Evolutionary conservation across 2,329 filamentous ascomycete species (phyloP).

Genomic region (Apiospora aurea): DNA sequence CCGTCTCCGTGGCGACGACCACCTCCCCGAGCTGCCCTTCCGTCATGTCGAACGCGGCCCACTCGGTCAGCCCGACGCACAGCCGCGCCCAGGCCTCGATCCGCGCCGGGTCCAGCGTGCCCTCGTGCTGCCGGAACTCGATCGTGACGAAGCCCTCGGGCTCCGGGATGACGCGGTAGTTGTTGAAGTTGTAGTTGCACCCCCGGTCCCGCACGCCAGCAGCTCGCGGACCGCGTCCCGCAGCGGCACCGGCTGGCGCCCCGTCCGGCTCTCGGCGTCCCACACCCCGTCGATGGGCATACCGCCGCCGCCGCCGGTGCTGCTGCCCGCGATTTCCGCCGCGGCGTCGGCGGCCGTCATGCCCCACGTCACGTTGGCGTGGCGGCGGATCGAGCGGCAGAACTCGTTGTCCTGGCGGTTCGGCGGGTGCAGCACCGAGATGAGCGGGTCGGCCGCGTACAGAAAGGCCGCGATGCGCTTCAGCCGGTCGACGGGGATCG

Average conservation of each 20-base stretch:
- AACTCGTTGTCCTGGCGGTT: not conserved
- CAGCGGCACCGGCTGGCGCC: not conserved
- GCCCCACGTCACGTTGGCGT: slow-evolving; percentile 11
- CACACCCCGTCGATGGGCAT: not conserved
- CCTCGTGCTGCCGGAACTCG: slow-evolving; percentile 23
- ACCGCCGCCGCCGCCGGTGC: not conserved
- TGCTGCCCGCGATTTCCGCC: not conserved
- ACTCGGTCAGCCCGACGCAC: not conserved
- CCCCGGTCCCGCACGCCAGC: not conserved
- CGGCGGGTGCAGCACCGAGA: not conserved
- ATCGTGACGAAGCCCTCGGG: not conserved
- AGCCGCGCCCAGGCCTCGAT: slow-evolving; percentile 19
- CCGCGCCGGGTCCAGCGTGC: not conserved
- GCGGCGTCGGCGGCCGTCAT: not conserved
- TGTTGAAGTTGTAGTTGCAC: slow-evolving; percentile 17
- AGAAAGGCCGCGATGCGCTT: not conserved
- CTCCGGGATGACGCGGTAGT: not conserved
- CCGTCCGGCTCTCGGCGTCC: not conserved
- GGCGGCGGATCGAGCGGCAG: not conserved
- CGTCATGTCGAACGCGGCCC: not conserved
- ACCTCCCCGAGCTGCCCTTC: not conserved
- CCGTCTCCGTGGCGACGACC: not conserved
- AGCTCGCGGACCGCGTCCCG: not conserved
- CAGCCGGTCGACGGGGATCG: not conserved
- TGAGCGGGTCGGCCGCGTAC: not conserved